Evolutionary conservation across 352 stramenopile genomes (phyloP), one percentile per base, ranked within the genome.

Genomic region (Pythium dissimile): DNA sequence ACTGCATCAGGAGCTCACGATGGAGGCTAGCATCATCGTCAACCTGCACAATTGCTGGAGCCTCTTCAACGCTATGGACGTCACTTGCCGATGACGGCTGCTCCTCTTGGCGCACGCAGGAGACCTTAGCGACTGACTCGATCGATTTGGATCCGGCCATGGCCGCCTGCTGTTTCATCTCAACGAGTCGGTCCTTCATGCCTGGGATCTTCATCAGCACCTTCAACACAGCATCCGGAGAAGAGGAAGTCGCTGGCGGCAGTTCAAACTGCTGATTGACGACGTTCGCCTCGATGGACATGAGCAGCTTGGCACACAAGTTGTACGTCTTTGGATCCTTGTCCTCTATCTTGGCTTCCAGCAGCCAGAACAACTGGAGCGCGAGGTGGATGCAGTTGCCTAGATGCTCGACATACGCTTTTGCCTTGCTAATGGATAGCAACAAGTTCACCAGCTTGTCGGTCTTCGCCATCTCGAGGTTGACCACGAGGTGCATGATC

Each of bases 241-340:
- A 69, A 2, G 53, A 41, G 49, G 23, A 57, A 47, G 31, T 54
- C 71, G 30, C 68, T 30, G 47, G 67, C 0, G 78, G 64, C 10
- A 88, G 41, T 46, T 90, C 80, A 37, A 90, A 87, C 3, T 88
- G 75, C 49, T 92, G 78, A 46, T 92, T 89, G 28, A 91, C 80
- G 20, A 91, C 77, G 53, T 90, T 89, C 4, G 83, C 80, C 44
- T 92, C 80, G 39, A 92, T 92, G 3, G 78, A 89, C 80, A 90
- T 86, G 45, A 92, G 76, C 30, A 92, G 55, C 54, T 88, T 88
- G 18, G 80, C 80, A 44, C 80, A 88, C 32, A 88, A 51, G 30
- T 90, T 90, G 69, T 88, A 90, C 13, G 80, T 86, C 27, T 75
- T 84, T 1, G 83, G 67, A 13, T 89, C 75, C 13, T 81, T 79